Percentiles rank a stretch among this genome's conserved stretches.
phyloP scores from a whole-genome alignment of 139 green algal species.

The Mesotaenium endlicherianum region DNA sequence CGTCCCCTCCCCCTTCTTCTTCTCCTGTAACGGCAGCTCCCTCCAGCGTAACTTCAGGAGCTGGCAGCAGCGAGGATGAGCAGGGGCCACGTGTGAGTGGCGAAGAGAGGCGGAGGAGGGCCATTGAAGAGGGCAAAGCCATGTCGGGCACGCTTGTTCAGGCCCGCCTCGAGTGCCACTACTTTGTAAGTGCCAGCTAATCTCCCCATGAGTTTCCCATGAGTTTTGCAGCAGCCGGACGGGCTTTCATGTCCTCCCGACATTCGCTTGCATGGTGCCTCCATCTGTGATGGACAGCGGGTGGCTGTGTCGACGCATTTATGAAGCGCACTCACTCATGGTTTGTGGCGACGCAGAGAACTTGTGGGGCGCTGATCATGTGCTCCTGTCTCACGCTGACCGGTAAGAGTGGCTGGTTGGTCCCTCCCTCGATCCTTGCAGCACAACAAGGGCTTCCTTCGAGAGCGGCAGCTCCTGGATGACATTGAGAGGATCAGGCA shows the following conservation, averaged over 20 bases:
- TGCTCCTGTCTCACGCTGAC: too few species aligned
- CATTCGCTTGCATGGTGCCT: too few species aligned
- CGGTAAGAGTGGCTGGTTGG: too few species aligned
- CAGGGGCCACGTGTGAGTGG: neutral
- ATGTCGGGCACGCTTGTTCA: slow-evolving; percentile 52
- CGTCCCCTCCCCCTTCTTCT: neutral
- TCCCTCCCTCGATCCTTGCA: neutral
- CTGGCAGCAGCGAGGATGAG: neutral
- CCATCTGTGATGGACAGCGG: too few species aligned
- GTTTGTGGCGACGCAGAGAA: too few species aligned
- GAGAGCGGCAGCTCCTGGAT: slow-evolving; percentile 51
- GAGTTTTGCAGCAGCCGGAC: too few species aligned
- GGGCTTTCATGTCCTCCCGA: neutral
- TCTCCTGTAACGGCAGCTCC: neutral
- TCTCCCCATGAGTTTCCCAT: too few species aligned
- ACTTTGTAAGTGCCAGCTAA: slow-evolving; percentile 61
- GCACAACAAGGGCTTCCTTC: slow-evolving; percentile 45
- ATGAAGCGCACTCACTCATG: too few species aligned
- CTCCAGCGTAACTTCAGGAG: neutral
- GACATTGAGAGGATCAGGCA: slow-evolving; percentile 19
- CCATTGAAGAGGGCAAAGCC: neutral
- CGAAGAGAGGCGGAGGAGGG: neutral
- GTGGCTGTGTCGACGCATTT: too few species aligned
- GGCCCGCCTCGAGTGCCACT: slow-evolving; percentile 66
- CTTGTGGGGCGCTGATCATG: too few species aligned